These are phyloP conservation scores for Fremontodendron californicum DNA, from an alignment of 345 rosid genomes.

Conservation along the genomic window DNA sequence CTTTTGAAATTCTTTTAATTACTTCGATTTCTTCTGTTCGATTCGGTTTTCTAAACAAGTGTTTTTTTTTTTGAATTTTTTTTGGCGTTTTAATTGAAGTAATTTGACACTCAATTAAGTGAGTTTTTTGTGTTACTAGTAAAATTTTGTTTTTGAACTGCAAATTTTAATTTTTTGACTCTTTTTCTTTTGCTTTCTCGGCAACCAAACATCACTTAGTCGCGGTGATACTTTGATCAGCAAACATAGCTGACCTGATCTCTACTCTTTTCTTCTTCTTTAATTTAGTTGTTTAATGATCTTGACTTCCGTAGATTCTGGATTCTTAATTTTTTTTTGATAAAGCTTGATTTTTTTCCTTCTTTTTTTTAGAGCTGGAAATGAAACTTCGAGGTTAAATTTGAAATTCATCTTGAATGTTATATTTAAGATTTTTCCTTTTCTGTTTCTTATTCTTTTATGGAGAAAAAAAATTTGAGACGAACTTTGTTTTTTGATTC, in stretches of 20 bases:
- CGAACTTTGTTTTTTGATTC: neutral
- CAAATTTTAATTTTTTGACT: neutral
- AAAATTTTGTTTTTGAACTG: slow-evolving; percentile 10
- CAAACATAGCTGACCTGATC: neutral
- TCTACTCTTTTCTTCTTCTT: neutral
- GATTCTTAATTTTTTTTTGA: neutral
- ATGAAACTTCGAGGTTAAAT: neutral
- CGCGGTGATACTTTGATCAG: neutral
- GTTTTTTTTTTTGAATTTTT: too few relatives aligned
- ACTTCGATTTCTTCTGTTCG: slow-evolving; percentile 6
- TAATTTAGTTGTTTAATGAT: neutral
- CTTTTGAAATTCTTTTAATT: neutral
- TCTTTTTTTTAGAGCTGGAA: neutral
- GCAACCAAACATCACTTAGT: neutral
- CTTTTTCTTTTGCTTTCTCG: slow-evolving; percentile 11
- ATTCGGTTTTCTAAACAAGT: neutral
- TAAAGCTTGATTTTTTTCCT: neutral
- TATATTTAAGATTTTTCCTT: neutral
- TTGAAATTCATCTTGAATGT: neutral
- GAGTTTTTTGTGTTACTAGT: slow-evolving; percentile 17
- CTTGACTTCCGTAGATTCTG: neutral
- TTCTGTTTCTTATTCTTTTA: neutral
- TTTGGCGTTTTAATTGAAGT: slow-evolving; percentile 2
- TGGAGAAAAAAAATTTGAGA: neutral
- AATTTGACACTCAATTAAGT: slow-evolving; percentile 20